phyloP scores from a whole-genome alignment of 257 asterid genomes.

The Schizonepeta tenuifolia region DNA sequence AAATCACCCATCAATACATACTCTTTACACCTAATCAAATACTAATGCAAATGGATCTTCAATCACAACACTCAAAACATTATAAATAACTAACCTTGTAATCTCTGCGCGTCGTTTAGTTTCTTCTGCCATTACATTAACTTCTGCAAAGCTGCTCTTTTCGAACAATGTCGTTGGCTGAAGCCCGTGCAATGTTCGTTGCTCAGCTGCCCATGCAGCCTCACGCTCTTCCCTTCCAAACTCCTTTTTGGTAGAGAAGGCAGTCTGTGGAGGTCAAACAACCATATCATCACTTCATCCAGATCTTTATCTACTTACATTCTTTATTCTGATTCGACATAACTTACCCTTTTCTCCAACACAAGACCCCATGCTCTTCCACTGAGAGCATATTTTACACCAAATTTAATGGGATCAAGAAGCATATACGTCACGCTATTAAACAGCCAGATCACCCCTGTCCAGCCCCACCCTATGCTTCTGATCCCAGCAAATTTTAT shows the following conservation, averaged over 20 bases:
- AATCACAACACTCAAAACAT: background rate
- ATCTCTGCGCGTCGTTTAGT: slow-evolving; percentile 67
- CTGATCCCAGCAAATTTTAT: slow-evolving; percentile 40
- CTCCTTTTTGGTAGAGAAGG: slow-evolving; percentile 55
- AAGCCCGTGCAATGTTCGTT: slow-evolving; percentile 65
- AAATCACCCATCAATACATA: background rate
- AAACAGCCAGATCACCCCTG: slow-evolving; percentile 54
- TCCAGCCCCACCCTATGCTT: slow-evolving; percentile 59
- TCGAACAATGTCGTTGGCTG: slow-evolving; percentile 45
- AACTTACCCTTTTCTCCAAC: slow-evolving; percentile 41
- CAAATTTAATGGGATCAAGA: slow-evolving; percentile 57
- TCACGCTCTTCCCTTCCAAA: slow-evolving; percentile 68
- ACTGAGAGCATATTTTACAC: slow-evolving; percentile 49
- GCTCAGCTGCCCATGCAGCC: slow-evolving; percentile 79
- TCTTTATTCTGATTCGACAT: background rate
- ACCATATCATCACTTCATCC: no score
- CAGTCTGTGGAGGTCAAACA: slow-evolving; percentile 41
- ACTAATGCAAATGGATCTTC: background rate
- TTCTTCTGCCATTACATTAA: slow-evolving; percentile 65
- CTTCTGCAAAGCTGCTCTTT: slow-evolving; percentile 48
- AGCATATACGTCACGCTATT: slow-evolving; percentile 47
- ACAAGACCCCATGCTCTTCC: slow-evolving; percentile 58
- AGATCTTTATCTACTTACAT: background rate
- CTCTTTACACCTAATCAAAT: background rate
- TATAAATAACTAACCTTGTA: slow-evolving; percentile 40